Evolutionary conservation across 1,139 yeast species (phyloP), one percentile per base, ranked within the genome.

Genomic region (Hyphopichia burtonii): DNA sequence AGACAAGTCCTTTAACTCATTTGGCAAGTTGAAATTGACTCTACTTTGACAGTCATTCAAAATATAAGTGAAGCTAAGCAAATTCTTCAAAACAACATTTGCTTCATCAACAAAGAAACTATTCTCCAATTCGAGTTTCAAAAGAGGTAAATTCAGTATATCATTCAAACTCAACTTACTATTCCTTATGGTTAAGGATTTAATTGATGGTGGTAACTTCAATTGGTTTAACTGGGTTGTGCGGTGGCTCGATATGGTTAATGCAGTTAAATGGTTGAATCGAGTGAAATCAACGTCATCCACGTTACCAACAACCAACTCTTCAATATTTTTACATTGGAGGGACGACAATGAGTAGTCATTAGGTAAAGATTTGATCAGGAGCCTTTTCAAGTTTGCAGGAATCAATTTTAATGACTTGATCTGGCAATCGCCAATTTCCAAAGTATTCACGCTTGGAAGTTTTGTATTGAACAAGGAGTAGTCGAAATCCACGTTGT

Each of bases 401-500:
- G 27, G 27, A 12, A 34, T 7, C 16, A 14, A 4, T 23, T 14
- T 10, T 12, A 35, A 22, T 16, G 11, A 6, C 4, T 22, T 28
- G 12, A 22, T 22, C 6, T n/a, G 22, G 31, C 36, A 25, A 27
- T 38, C 35, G 18, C 8, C 19, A 16, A 38, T 25, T 27, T 38
- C 40, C 36, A 38, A 23, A 10, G 36, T 38, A n/a, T 20, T 18
- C 3, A 38, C 9, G 14, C 32, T 32, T 2, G 36, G 18, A n/a
- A 38, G 12, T 14, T 23, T 22, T 8, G 7, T 15, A 18, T 22
- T 22, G 10, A 32, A 16, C n/a, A 32, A 27, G n/a, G 2, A 16
- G 19, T 32, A 32, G n/a, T 31, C 35, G 18, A 32, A 32, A 16
- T 9, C 16, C 12, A 38, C 34, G 18, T 38, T 38, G 27, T 31